Evolutionary conservation across 2,329 filamentous ascomycete genomes (phyloP).

Genomic region (Venturiaceae sp.): DNA sequence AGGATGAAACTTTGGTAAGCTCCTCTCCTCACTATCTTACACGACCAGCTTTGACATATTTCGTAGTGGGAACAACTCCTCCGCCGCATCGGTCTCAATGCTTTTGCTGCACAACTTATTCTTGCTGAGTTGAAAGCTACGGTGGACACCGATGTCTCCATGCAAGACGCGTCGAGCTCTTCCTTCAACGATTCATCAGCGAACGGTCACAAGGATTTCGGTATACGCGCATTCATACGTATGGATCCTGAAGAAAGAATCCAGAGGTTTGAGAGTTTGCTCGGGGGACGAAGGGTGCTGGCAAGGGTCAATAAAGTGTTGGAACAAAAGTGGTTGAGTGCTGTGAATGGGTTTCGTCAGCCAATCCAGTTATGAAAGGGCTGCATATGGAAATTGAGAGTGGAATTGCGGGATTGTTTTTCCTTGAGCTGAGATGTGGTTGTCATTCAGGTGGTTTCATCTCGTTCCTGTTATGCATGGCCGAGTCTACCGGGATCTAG

Average conservation of each 20-base stretch:
- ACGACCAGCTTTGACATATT: too few relatives aligned
- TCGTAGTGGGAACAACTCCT: conserved; percentile 62
- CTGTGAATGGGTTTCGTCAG: neutral
- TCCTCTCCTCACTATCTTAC: neutral
- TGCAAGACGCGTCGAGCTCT: neutral
- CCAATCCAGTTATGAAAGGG: neutral
- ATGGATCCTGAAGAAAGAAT: conserved; percentile 6
- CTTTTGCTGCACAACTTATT: conserved; percentile 59
- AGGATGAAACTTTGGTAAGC: conserved; percentile 46
- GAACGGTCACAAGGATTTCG: neutral
- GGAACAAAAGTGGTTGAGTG: conserved; percentile 3
- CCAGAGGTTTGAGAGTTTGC: neutral
- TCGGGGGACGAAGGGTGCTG: conserved; percentile 1
- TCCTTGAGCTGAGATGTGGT: too few relatives aligned
- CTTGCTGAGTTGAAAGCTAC: conserved; percentile 36
- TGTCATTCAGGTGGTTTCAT: too few relatives aligned
- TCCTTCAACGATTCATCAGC: neutral
- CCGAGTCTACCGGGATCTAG: too few relatives aligned
- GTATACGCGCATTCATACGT: conserved; percentile 3
- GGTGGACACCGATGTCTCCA: neutral
- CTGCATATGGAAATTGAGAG: too few relatives aligned
- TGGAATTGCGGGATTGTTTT: too few relatives aligned
- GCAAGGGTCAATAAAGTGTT: neutral
- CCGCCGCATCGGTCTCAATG: conserved; percentile 56
- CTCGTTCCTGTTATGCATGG: too few relatives aligned